Base-by-base conservation (phyloP, 129 eudicot genomes). In the Chrysanthemum lavandulifolium region DNA sequence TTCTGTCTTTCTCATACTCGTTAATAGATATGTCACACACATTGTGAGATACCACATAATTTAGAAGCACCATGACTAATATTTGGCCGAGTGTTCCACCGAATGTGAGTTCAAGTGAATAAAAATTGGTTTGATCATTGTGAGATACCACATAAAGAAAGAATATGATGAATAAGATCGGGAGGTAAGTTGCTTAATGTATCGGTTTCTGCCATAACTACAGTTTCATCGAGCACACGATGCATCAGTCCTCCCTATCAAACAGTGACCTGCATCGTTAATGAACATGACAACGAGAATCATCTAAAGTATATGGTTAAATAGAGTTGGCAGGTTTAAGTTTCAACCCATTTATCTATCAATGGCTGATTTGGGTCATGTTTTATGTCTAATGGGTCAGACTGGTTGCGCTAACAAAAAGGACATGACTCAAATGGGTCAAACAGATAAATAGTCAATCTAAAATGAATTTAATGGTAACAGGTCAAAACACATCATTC, bases 61-160 rank as follows among this genome's bases (percentile, higher is more conserved):
- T 61, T 48, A 73, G 45, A 61, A 73, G 58, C 11, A 27, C 49
- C 49, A 47, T 61, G 5, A 73, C 0, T 13, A 73, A 15, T 9
- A 61, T 51, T 16, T 73, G 77, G 68, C 77, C 60, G 29, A 73
- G 77, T 13, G 68, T 62, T 61, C 69, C 77, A 21, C 27, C 52
- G 9, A 61, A 47, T 50, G 61, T 61, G 51, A 70, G 64, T 11
- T 56, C 75, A 18, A 48, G 49, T 61, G 68, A 59, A 27, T 49
- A 73, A 48, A 73, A 50, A 2, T 73, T 31, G 2, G 47, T 48
- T 31, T 73, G 77, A 61, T 73, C 60, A 51, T 73, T 16, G 36
- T 61, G 52, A 16, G 27, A 19, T 19, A 19, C 21, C 21, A 19
- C 36, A 65, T 23, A 53, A 64, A 13, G 79, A 74, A n/a, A 74